Base-by-base conservation (phyloP, 2,329 filamentous ascomycete genomes). In the Tricladium varicosporioides region DNA sequence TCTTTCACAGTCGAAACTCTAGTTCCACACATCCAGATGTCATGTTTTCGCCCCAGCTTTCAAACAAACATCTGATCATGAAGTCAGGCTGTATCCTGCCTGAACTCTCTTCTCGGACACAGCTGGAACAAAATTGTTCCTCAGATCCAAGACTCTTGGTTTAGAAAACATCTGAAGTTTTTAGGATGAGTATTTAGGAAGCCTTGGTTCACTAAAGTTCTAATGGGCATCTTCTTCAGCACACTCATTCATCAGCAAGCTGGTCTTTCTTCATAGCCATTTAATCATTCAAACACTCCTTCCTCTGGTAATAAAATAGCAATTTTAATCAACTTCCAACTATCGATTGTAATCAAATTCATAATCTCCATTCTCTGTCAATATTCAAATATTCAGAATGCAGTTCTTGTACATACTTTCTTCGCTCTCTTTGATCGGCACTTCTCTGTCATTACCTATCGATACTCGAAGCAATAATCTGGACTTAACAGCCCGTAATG, bases 351-450 rank as follows among this genome's bases (percentile, higher is more conserved):
- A 45, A 18, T 9, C 48, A 36, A 18, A 18, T 36, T 42, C 15
- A 45, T 47, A 48, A 27, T 45, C 18, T 19, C 42, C 27, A 42
- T 53, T 43, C 32, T 36, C 32, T 56, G 32, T 55, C 18, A 27
- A 57, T 56, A 31, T 49, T 58, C 56, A 15, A 27, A 57, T 56
- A 31, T 49, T 58, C 58, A 60, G 44, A 43, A 64, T 62, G 62
- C 59, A 58, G 58, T 60, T 64, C 53, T n/a, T 55, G 15, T 13
- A 52, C 48, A 33, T 53, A 40, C 44, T 62, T 15, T 57, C 48
- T 33, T 51, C 54, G 16, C 56, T 64, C 19, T 55, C 62, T 15
- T 33, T 64, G 32, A 51, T 50, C 22, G 55, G 56, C 19, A 44
- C 50, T 18, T 56, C 59, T 47, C 59, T 59, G 18, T 47, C 59